Evolutionary conservation across 495 filamentous ascomycete species (phyloP).

Genomic region (Xylaria scruposa): DNA sequence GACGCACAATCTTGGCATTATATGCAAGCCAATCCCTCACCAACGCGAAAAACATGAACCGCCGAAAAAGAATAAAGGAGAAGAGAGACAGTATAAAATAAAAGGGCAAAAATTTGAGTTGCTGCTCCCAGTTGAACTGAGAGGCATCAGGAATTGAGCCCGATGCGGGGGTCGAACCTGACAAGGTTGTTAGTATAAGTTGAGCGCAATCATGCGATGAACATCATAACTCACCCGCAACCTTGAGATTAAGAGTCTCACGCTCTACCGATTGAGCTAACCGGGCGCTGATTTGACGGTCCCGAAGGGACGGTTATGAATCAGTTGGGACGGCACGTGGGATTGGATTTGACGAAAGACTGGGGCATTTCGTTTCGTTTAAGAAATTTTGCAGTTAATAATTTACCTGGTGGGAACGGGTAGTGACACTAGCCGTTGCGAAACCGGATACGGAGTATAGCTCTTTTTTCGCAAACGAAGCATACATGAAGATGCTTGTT

Average conservation of each 20-base stretch:
- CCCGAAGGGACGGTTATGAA: not conserved
- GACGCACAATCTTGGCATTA: not conserved
- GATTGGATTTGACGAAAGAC: not conserved
- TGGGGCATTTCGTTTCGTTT: constrained; percentile 4
- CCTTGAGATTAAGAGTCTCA: constrained; percentile 83
- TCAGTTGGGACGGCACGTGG: not conserved
- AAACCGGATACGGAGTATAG: not conserved
- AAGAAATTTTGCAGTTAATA: not conserved
- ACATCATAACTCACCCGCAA: constrained; percentile 54
- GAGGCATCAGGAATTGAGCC: constrained; percentile 51
- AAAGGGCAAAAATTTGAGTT: constrained; percentile 14
- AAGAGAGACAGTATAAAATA: constrained; percentile 1
- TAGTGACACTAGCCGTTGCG: not conserved
- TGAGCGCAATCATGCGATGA: not conserved
- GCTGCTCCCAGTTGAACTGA: constrained; percentile 17
- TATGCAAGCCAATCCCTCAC: not conserved
- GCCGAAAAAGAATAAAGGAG: not conserved
- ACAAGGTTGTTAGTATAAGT: not conserved
- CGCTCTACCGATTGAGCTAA: constrained; percentile 87
- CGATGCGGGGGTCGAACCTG: constrained; percentile 57
- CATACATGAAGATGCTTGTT: not conserved
- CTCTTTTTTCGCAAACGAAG: not conserved
- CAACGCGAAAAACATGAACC: not conserved
- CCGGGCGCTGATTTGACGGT: constrained; percentile 41
- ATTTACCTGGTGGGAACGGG: too few species aligned